phyloP scores from a whole-genome alignment of 2,329 filamentous ascomycete genomes.

The Fusarium newnesense region DNA sequence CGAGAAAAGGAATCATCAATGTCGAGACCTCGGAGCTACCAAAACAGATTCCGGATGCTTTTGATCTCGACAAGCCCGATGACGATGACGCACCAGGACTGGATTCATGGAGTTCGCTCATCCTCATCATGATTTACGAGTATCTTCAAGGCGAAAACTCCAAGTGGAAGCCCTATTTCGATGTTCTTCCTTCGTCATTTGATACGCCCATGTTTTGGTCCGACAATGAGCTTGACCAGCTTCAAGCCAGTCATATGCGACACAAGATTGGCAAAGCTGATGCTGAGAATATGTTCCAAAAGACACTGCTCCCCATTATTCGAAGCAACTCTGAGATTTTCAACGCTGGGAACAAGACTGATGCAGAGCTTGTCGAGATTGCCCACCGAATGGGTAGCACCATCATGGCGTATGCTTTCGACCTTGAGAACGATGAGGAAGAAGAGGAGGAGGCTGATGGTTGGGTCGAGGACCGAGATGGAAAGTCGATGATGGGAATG shows the following conservation, averaged over 20 bases:
- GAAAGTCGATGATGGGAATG: conserved; percentile 78
- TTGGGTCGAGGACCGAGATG: conserved; percentile 72
- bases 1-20: conserved; percentile 76
- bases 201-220: conserved; percentile 94
- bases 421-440: conserved; percentile 71
- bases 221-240: conserved; percentile 71
- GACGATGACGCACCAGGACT: conserved; percentile 52
- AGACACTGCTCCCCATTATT: conserved; percentile 62
- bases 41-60: conserved; percentile 64
- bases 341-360: conserved; percentile 49
- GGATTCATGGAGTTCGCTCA: conserved; percentile 69
- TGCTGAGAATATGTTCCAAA: conserved; percentile 75
- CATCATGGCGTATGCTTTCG: conserved; percentile 95
- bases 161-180: conserved; percentile 81
- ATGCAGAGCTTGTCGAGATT: conserved; percentile 59
- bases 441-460: conserved; percentile 70
- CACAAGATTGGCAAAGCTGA: conserved; percentile 79
- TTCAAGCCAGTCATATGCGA: conserved; percentile 82
- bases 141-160: conserved; percentile 68
- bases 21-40: conserved; percentile 77
- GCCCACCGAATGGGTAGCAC: conserved; percentile 86
- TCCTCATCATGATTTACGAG: conserved; percentile 86
- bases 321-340: conserved; percentile 59
- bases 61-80: conserved; percentile 53
- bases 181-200: conserved; percentile 76